phyloP scores from a whole-genome alignment of 169 alveolate genomes.

The Cryptosporidium xiaoi region DNA sequence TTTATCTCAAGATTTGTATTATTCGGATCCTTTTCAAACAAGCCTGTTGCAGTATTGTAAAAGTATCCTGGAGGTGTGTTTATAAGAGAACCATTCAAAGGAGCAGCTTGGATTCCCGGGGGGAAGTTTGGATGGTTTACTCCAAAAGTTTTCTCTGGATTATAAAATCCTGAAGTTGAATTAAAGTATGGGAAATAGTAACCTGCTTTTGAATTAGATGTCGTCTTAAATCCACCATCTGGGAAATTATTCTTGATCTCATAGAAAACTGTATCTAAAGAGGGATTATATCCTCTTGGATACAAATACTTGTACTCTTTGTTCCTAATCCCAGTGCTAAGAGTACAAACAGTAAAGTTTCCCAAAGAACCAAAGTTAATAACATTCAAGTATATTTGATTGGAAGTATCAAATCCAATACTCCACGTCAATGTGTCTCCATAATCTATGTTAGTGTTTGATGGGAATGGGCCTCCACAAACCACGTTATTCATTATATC shows the following conservation, averaged over 20 bases:
- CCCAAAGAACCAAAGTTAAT: conserved; percentile 1
- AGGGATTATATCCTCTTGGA: conserved; percentile 63
- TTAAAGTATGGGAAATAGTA: conserved; percentile 28
- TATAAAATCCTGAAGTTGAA: not conserved
- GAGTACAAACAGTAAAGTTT: conserved; percentile 40
- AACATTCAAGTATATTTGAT: conserved; percentile 33
- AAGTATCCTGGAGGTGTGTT: conserved; percentile 42
- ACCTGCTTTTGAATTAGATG: conserved; percentile 20
- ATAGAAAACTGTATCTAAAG: conserved; percentile 3
- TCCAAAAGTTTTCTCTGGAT: conserved; percentile 34
- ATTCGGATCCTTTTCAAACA: conserved; percentile 50
- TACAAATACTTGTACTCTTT: conserved; percentile 2
- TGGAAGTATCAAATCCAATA: conserved; percentile 32
- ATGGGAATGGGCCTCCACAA: conserved; percentile 62
- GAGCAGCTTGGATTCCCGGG: conserved; percentile 64
- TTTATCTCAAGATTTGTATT: conserved; percentile 41
- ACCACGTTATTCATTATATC: conserved; percentile 37
- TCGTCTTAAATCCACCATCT: conserved; percentile 34
- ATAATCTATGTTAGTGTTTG: not conserved
- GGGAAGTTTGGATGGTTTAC: conserved; percentile 48
- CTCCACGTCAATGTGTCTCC: conserved; percentile 60
- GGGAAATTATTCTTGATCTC: conserved; percentile 21
- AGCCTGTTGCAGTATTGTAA: conserved; percentile 53
- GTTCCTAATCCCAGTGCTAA: conserved; percentile 17
- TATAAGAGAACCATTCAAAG: conserved; percentile 29